A percentile compares a stretch with the other conserved stretches of the same genome.
Conservation (phyloP, 768 basidiomycete species). For the Amylocystis lapponica region DNA sequence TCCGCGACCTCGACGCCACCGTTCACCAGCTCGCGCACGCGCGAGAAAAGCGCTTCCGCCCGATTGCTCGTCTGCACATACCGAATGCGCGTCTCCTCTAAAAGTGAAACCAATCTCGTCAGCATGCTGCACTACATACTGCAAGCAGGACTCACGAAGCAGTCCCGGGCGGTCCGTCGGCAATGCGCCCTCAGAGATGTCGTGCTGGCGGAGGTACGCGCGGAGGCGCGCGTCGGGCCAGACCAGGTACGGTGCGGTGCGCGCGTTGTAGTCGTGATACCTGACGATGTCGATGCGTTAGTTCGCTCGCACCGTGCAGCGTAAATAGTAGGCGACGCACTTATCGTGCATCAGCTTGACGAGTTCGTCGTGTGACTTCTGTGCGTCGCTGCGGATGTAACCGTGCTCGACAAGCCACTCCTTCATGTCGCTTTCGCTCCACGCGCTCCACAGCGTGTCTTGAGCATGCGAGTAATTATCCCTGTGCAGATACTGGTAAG, state of each 20-base stretch:
- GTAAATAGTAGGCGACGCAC: constrained; percentile 40
- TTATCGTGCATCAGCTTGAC: constrained; percentile 67
- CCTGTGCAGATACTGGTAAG: constrained; percentile 25
- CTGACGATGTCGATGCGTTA: constrained; percentile 28
- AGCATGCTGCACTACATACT: no score
- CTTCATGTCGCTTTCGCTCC: constrained; percentile 70
- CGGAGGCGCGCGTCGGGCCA: constrained; percentile 95
- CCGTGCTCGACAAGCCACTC: constrained; percentile 72
- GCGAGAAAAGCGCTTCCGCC: constrained; percentile 51
- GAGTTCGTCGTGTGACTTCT: constrained; percentile 68
- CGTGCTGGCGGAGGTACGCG: constrained; percentile 78
- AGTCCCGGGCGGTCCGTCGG: constrained; percentile 68
- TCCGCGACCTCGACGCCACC: constrained; percentile 69
- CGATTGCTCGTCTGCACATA: constrained; percentile 63
- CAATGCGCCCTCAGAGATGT: constrained; percentile 62
- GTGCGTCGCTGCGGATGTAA: constrained; percentile 51
- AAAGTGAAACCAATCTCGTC: constrained; percentile 2
- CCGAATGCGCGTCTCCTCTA: constrained; percentile 74
- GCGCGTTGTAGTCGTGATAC: constrained; percentile 42
- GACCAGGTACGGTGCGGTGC: constrained; percentile 61
- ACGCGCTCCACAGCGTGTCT: constrained; percentile 59
- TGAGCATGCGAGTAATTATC: constrained; percentile 62
- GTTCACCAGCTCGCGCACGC: constrained; percentile 62
- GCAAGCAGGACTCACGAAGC: constrained; percentile 47
- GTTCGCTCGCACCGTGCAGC: no score